Conservation (phyloP, 441 rosid genomes). For the Bocquillonia castaneifolia region DNA sequence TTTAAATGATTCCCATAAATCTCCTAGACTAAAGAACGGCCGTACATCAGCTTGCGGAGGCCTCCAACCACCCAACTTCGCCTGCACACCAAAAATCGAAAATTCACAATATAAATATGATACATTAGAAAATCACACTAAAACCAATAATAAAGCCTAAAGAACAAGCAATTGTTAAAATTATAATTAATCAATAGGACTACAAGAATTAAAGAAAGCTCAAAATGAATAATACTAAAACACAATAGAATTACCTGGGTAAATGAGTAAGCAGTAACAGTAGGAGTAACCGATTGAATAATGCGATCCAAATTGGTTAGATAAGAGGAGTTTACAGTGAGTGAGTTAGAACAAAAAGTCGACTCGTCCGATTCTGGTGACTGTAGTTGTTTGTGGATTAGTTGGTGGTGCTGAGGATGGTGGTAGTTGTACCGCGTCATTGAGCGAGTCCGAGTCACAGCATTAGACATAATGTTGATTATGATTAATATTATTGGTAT, state of each 20-base stretch:
- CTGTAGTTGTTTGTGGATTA: slow-evolving; percentile 24
- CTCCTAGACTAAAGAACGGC: slow-evolving; percentile 54
- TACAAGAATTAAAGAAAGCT: too few relatives aligned
- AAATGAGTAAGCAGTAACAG: slow-evolving; percentile 41
- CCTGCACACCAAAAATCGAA: slow-evolving; percentile 28
- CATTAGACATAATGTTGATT: slow-evolving; percentile 36
- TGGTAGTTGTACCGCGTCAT: slow-evolving; percentile 35
- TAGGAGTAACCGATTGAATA: slow-evolving; percentile 56
- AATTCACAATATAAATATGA: neutral
- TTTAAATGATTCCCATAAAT: slow-evolving; percentile 69
- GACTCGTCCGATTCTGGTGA: slow-evolving; percentile 29
- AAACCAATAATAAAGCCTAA: neutral
- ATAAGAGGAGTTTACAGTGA: slow-evolving; percentile 17
- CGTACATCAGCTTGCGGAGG: slow-evolving; percentile 27
- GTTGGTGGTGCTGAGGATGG: slow-evolving; percentile 26
- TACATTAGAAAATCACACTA: neutral
- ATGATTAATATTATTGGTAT: too few relatives aligned
- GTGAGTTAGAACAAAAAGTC: slow-evolving; percentile 38
- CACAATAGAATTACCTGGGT: slow-evolving; percentile 41
- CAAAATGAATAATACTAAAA: neutral
- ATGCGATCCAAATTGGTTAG: slow-evolving; percentile 61
- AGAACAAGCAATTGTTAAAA: neutral
- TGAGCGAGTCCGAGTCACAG: slow-evolving; percentile 32
- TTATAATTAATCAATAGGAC: too few relatives aligned
- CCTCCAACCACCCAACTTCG: slow-evolving; percentile 38